phyloP scores from a whole-genome alignment of 164 flowering plant genomes.

The Piper betle region DNA sequence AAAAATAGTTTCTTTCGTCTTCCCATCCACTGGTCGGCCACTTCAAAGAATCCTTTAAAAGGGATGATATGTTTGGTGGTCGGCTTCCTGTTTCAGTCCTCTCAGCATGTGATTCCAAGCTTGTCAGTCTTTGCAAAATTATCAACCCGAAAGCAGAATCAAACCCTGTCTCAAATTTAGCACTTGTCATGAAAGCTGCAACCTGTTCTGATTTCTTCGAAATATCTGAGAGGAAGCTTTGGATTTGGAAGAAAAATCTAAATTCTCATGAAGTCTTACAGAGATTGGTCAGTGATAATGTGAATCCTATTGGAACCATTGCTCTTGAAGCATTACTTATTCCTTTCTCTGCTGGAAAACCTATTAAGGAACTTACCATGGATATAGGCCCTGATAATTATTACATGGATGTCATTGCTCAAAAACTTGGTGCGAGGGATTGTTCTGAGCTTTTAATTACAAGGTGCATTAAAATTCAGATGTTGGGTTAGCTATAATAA shows the following conservation, averaged over 20 bases:
- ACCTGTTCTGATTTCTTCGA: conserved; percentile 27
- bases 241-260: conserved; percentile 36
- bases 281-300: conserved; percentile 13
- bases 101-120: conserved; percentile 47
- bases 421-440: conserved; percentile 42
- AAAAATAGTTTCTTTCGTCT: conserved; percentile 45
- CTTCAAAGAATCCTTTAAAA: conserved; percentile 55
- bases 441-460: conserved; percentile 54
- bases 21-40: conserved; percentile 67
- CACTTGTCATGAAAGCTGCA: conserved; percentile 42
- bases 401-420: conserved; percentile 76
- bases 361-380: conserved; percentile 36
- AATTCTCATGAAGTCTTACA: conserved; percentile 34
- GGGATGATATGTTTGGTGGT: conserved; percentile 40
- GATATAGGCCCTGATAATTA: conserved; percentile 38
- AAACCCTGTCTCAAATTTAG: conserved; percentile 36
- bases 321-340: conserved; percentile 36
- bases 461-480: conserved; percentile 30
- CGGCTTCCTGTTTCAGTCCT: conserved; percentile 53
- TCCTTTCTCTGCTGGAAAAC: conserved; percentile 42
- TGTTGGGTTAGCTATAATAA: neutral
- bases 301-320: conserved; percentile 17
- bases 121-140: conserved; percentile 46
- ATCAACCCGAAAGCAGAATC: conserved; percentile 50
- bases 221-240: conserved; percentile 36